Evolutionary conservation across 1,284 basidiomycete species (phyloP), one percentile per base, ranked within the genome.

Genomic region (Blastosporella zonata): DNA sequence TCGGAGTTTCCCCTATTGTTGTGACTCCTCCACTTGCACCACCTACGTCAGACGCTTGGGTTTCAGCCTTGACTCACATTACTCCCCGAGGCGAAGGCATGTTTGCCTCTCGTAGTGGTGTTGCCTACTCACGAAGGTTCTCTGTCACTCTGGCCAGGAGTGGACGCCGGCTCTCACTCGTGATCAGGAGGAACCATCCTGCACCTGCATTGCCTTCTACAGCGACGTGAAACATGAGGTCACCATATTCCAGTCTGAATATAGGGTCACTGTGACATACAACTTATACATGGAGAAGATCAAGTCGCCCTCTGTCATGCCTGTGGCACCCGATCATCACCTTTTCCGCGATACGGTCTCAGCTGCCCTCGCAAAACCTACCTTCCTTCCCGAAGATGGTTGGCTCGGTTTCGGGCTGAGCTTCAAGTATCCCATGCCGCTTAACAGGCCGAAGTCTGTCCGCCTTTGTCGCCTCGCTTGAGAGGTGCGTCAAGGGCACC

Each of bases 211-310:
- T 21, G 65, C 67, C 0, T 72, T 75, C 53, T 76, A 66, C 55
- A 67, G 71, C 43, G 72, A 77, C 52, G 65, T 73, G 47, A 67
- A 71, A 40, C 72, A 77, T 54, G 72, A 75, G 53, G 68, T 77
- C 25, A 40, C 60, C 2, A 61, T 62, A 6, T 70, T 77, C 34
- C 60, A 53, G 1, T 64, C 66, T 1, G 74, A 74, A 0, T 55
- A 66, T 46, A 64, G 72, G 2, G 61, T 76, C 17, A 74, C 73
- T 12, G 49, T 77, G 37, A 69, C 69, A 0, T 73, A 68, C 57
- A 67, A 70, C 49, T 55, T 70, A 17, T 67, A 67, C 37, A 60
- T 63, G 41, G 53, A 56, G 15, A 44, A n/a, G 18, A 18, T 31
- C 13, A 31, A 40, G 15, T 25, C 41, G 9, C 38, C 45, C 21